Conservation (phyloP, 2,329 filamentous ascomycete species). For the Pseudogymnoascus verrucosus region DNA sequence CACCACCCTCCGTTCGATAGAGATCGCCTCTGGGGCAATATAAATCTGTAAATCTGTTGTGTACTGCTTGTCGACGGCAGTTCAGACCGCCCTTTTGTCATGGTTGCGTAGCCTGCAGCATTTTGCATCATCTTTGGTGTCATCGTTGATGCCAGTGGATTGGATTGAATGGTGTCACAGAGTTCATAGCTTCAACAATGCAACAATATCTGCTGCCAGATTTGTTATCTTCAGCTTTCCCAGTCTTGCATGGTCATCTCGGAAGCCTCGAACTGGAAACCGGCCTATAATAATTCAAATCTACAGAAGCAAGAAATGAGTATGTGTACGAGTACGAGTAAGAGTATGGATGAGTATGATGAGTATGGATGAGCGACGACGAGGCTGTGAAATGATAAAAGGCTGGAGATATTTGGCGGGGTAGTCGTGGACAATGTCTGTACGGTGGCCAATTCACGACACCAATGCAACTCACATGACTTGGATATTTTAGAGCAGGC, state of each 20-base stretch:
- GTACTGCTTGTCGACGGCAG: background rate
- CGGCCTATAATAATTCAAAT: background rate
- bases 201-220: background rate
- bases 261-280: background rate
- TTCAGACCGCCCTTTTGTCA: slow-evolving; percentile 3
- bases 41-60: background rate
- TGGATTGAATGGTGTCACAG: background rate
- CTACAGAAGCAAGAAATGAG: background rate
- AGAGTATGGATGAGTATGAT: background rate
- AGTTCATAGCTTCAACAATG: background rate
- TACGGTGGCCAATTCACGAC: background rate
- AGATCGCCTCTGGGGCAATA: background rate
- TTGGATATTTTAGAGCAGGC: background rate
- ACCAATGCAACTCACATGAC: background rate
- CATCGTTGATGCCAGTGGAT: background rate
- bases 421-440: background rate
- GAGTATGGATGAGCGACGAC: background rate
- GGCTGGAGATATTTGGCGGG: background rate
- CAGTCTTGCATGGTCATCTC: background rate
- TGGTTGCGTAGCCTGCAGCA: background rate
- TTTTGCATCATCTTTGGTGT: background rate
- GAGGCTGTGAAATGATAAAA: slow-evolving; percentile 1
- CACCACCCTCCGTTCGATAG: background rate
- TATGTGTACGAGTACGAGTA: background rate
- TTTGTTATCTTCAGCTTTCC: background rate